Conservation (phyloP, 2,329 filamentous ascomycete species). For the Talaromyces sp. region DNA sequence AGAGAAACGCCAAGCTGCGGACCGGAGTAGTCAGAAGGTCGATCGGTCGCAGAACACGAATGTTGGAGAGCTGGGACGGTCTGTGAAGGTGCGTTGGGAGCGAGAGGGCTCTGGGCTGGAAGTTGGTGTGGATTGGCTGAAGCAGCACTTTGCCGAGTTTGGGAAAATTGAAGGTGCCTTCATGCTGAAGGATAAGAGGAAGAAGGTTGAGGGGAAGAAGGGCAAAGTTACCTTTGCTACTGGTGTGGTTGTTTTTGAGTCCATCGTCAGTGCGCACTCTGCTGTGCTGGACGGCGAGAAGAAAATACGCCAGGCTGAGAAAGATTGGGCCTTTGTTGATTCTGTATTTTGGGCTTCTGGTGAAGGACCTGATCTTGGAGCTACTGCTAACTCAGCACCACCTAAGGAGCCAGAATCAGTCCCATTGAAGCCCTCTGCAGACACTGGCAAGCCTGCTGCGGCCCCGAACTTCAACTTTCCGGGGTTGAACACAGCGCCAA, state of each 20-base stretch:
- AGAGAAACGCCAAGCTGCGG: constrained; percentile 44
- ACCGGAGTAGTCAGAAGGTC: constrained; percentile 34
- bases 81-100: constrained; percentile 60
- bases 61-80: constrained; percentile 59
- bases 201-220: constrained; percentile 51
- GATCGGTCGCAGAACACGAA: constrained; percentile 42
- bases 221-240: constrained; percentile 56
- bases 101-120: constrained; percentile 50
- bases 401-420: constrained; percentile 24
- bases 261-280: constrained; percentile 60
- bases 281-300: constrained; percentile 56
- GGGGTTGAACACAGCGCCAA: constrained; percentile 31
- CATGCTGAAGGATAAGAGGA: constrained; percentile 60
- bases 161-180: constrained; percentile 60
- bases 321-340: constrained; percentile 54
- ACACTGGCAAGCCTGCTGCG: constrained; percentile 15
- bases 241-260: constrained; percentile 59
- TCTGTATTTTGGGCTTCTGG: constrained; percentile 59
- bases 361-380: constrained; percentile 53
- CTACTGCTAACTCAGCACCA: constrained; percentile 10
- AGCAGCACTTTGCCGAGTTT: constrained; percentile 54
- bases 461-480: constrained; percentile 40
- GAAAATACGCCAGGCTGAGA: constrained; percentile 34
- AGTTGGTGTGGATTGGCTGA: constrained; percentile 53
- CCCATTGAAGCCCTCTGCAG: not conserved